Evolutionary conservation across 2,329 filamentous ascomycete species (phyloP).

Genomic region (Leptographium lundbergii): DNA sequence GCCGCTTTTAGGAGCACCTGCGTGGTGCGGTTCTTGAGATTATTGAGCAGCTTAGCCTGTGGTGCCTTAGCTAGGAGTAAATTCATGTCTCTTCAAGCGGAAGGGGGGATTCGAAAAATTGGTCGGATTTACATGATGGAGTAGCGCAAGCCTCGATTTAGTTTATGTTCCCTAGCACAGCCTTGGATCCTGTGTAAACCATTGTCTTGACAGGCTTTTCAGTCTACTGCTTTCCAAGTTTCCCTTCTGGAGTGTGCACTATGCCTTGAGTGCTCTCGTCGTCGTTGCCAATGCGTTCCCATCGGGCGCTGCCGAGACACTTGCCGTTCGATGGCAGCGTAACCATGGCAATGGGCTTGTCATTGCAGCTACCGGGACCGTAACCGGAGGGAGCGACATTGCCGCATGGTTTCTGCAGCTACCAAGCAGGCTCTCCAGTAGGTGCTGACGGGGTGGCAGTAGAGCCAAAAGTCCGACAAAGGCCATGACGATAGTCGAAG

Average conservation of each 20-base stretch:
- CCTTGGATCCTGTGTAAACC: too few relatives aligned
- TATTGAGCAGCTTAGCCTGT: neutral
- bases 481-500: conserved; percentile 5
- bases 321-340: neutral
- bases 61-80: too few relatives aligned
- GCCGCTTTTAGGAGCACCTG: too few relatives aligned
- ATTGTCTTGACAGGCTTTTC: too few relatives aligned
- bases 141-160: neutral
- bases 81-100: neutral
- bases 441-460: conserved; percentile 11
- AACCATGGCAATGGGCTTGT: neutral
- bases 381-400: neutral
- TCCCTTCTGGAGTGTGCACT: too few relatives aligned
- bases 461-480: conserved; percentile 10
- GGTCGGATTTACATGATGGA: neutral
- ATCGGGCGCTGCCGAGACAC: neutral
- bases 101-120: neutral
- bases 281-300: neutral
- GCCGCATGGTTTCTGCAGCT: conserved; percentile 7
- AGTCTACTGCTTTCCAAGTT: too few relatives aligned
- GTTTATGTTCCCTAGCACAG: too few relatives aligned
- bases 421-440: conserved; percentile 11
- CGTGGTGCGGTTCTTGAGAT: too few relatives aligned
- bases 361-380: neutral
- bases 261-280: neutral